Evolutionary conservation across 495 filamentous ascomycete genomes (phyloP), one percentile per base, ranked within the genome.

Genomic region (Penicillium soppii): DNA sequence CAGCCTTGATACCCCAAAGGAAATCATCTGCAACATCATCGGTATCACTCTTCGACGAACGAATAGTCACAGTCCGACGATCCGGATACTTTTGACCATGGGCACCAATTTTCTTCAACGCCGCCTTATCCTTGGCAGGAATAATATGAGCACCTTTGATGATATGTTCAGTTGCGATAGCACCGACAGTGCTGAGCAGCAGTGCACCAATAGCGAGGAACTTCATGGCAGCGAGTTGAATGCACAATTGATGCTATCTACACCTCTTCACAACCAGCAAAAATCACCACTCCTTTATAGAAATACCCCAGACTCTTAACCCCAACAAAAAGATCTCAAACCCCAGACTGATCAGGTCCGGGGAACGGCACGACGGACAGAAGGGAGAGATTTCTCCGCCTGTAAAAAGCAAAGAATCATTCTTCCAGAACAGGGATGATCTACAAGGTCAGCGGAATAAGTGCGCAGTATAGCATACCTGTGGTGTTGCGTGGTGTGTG

Each of bases 11-110:
- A 6, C 71, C 80, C 52, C 66, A 61, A 16, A 78, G 65, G 64
- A 83, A 82, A 23, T 82, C 78, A 5, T 59, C 59, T 3, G 79
- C 72, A 25, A 83, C 57, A 62, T 83, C 80, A 23, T 83, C 80
- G 0, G 62, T 71, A 40, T 80, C 78, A 47, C 71, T 75, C 29
- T 52, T 65, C 8, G 81, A 83, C 12, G 77, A 44, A 7, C 77
- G 71, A 45, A 83, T 79, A 3, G 69, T 73, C 19, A 81, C 53
- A 4, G 73, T 72, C 22, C 67, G 69, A 15, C 77, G 75, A 45
- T 76, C 52, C 1, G 61, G 55, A 20, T 67, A 59, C 17, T 70
- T 69, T 20, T 57, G 43, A 21, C 57, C 56, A 27, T 63, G 58
- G 10, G 62, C 69, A 7, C 69, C 69, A 49, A 69, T 47, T 16